Base-by-base conservation (phyloP, 768 basidiomycete species). In the Gymnopilus dilepis region DNA sequence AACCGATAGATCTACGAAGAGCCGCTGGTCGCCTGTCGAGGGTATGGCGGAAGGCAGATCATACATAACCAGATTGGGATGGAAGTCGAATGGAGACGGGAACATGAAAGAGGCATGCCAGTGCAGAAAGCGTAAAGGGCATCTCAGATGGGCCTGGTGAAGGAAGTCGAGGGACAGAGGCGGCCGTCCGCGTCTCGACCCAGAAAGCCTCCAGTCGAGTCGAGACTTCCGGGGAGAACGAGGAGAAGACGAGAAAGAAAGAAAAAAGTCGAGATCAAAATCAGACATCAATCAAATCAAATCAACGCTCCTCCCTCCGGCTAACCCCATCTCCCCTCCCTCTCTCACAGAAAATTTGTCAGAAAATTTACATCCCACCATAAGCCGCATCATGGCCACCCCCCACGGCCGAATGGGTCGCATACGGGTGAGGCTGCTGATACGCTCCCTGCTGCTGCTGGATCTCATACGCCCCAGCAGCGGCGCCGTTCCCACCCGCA, bases 341-440 rank as follows among this genome's bases (percentile, higher is more conserved):
- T 30, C 12, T 21, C 50, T n/a, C n/a, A n/a, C n/a, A n/a, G 15
- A 37, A 37, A 37, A 52, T 52, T 15, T 19, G 9, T 28, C 50
- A 19, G 11, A 3, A n/a, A 15, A 41, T 26, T 59, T 28, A 59
- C 62, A 56, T 56, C 21, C 58, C 62, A 30, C 58, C 56, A 50
- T 58, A 63, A 17, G 62, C 57, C 7, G 51, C 56, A 33, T 45
- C 31, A 34, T 37, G 22, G 6, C 37, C 48, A 22, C 15, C 45
- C 34, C 55, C 41, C 28, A 40, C 59, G 15, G 58, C 38, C 26
- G 58, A 19, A 21, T 31, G 52, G 52, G 40, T 59, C 30, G 68
- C 65, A 61, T 71, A 69, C 8, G 68, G 66, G 24, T 65, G 63
- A 37, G 65, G 64, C 4, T 62, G 61, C 37, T 70, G 65, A 45